Evolutionary conservation across 306 rosid species (phyloP).

Genomic region (Quercus dentata): DNA sequence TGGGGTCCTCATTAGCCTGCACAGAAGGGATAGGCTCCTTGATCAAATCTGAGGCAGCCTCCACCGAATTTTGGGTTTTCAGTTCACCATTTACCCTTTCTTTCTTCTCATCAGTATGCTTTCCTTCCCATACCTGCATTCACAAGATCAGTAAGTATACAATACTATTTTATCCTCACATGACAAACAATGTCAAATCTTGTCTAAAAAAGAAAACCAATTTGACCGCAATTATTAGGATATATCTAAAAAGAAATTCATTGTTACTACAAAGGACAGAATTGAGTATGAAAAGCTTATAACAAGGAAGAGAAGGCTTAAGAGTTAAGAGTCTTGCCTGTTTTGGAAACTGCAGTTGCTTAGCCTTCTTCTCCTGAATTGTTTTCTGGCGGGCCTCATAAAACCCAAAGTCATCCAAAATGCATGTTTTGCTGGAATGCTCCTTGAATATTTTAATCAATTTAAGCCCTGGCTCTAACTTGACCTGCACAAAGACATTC

Average conservation of each 20-base stretch:
- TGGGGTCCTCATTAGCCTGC: slow-evolving; percentile 34
- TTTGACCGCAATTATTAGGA: not conserved
- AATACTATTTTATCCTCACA: not conserved
- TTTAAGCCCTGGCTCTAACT: slow-evolving; percentile 77
- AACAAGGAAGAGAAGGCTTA: not conserved
- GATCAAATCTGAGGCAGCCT: slow-evolving; percentile 40
- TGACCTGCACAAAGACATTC: slow-evolving; percentile 40
- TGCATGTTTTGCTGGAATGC: slow-evolving; percentile 75
- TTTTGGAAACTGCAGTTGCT: slow-evolving; percentile 69
- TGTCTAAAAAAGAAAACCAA: not conserved
- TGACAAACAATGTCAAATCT: not conserved
- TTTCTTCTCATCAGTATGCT: slow-evolving; percentile 63
- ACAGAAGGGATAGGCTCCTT: slow-evolving; percentile 38
- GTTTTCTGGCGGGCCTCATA: slow-evolving; percentile 88
- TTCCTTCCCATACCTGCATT: slow-evolving; percentile 91
- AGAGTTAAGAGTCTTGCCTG: slow-evolving; percentile 44
- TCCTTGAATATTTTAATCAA: slow-evolving; percentile 79
- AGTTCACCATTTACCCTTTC: slow-evolving; percentile 52
- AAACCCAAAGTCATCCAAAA: slow-evolving; percentile 84
- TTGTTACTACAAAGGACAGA: not conserved
- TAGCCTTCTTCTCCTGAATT: slow-evolving; percentile 87
- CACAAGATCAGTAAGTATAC: not conserved
- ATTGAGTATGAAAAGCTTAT: not conserved
- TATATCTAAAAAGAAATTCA: not conserved
- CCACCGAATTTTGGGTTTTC: slow-evolving; percentile 37